Base-by-base conservation (phyloP, 148 eudicot genomes). In the Pouteria glomerata region DNA sequence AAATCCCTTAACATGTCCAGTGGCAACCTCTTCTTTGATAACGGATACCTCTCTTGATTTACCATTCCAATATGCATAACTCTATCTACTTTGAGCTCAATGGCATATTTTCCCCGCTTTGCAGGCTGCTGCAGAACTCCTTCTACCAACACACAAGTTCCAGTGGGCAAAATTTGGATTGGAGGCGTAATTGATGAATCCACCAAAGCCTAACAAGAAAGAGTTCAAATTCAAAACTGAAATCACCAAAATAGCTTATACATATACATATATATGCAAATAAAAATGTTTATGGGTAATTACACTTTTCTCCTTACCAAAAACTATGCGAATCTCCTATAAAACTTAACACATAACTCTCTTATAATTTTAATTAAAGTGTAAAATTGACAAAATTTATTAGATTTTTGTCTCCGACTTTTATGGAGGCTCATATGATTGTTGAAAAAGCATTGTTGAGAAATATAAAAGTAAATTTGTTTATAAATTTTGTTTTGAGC, bases 81-180 rank as follows among this genome's bases (percentile, higher is more conserved):
- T 71, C 81, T 86, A 59, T 87, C 93, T 3, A 85, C 93, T 83
- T 89, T 91, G 30, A 94, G 86, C 85, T 94, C 97, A 45, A 94
- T 78, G 14, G 65, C 77, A 57, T 88, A 80, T 68, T 87, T 91
- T 23, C 88, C 95, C 45, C 73, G 74, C 41, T 81, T 15, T n/a
- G 86, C 78, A 51, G 91, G 83, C 75, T 77, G 78, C 73, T 89
- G 91, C 73, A 91, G 58, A 41, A 81, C 52, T 57, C 98, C 98
- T 85, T 91, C 96, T 8, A 74, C 91, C 57, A 94, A 73, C 57
- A 94, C 77, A 61, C 97, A 91, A 8, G 91, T 88, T 67, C 97
- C 98, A 6, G 84, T 82, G 12, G 79, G 87, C 90, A 89, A 77
- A 66, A 89, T 57, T 53, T 74, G 78, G 27, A 71, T 74, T 5